A percentile compares a stretch with the other conserved stretches of the same genome.
These are phyloP conservation scores for Fusarium brachygibbosum DNA, from an alignment of 2,329 filamentous ascomycete species.

Conservation along the genomic window DNA sequence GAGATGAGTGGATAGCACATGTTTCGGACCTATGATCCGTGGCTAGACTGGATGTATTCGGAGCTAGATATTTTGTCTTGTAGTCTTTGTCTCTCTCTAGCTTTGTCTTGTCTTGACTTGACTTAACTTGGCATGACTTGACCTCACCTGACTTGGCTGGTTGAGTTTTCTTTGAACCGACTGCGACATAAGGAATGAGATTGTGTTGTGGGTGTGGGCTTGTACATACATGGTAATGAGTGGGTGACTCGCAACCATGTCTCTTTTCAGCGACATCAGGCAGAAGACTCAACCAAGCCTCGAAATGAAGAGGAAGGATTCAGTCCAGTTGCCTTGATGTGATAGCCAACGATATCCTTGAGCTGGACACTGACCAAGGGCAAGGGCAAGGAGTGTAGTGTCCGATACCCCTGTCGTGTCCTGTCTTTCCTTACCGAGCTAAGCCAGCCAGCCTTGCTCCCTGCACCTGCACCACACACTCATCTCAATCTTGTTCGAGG, in stretches of 20 bases:
- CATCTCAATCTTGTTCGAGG: conserved; percentile 3
- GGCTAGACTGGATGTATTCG: conserved; percentile 3
- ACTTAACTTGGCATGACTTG: neutral
- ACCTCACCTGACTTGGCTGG: neutral
- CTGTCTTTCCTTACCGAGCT: neutral
- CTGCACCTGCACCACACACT: neutral
- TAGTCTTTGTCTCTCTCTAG: neutral
- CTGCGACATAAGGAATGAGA: neutral
- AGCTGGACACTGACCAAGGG: neutral
- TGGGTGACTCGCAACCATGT: conserved; percentile 21
- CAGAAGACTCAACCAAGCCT: conserved; percentile 8
- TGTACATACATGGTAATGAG: neutral
- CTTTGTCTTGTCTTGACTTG: neutral
- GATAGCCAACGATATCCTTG: conserved; percentile 3
- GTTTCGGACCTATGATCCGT: neutral
- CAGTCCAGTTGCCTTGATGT: neutral
- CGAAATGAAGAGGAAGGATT: neutral
- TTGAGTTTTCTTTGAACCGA: neutral
- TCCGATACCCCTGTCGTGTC: conserved; percentile 1
- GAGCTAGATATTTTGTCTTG: neutral
- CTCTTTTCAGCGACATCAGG: conserved; percentile 14
- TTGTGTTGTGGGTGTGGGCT: neutral
- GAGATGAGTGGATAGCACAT: neutral
- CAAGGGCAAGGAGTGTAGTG: neutral
- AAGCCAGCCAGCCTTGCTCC: neutral